Evolutionary conservation across 495 filamentous ascomycete genomes (phyloP), one percentile per base, ranked within the genome.

Genomic region (Penicillium malachiteum): DNA sequence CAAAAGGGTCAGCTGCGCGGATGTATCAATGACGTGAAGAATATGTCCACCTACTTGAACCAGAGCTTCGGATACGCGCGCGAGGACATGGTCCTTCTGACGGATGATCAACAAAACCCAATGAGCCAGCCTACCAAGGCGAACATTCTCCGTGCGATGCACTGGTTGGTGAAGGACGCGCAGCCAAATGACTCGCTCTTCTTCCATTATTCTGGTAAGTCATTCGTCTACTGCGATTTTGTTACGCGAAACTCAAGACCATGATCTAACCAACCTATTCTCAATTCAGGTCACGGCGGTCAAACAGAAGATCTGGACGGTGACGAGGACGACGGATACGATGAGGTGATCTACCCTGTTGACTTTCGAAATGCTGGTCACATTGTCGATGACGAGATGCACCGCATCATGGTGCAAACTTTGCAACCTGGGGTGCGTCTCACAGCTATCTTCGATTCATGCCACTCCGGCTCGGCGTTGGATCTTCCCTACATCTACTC

Each of bases 371-470:
- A 82, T 51, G 87, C 87, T 40, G 94, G 94, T 3, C 94, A 97
- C 70, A 96, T 98, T 60, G 91, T 95, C 54, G 94, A 98, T 68
- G 94, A 98, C 63, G 93, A 97, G 75, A 96, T 98, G 91, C 94
- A 98, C 69, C 81, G 88, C 50, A 97, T 97, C 69, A 95, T 98
- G 92, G 94, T 98, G 46, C 77, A 76, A 42, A 84, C 90, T 8
- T 78, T 98, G 12, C 81, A 81, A 59, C 80, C 89, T 10, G 94
- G 94, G 54, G 93, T 96, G 18, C 86, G 94, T 34, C 78, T 98
- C 48, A 98, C 94, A 1, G 94, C 94, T 41, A 97, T 98, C 70
- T 98, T 98, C 77, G 94, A 98, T 74, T 96, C 92, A n/a, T 98
- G 94, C 76, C 94, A 98, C 73, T 96, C 92, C 3, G 94, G 94